phyloP scores from a whole-genome alignment of 768 basidiomycete species.

The Epithele typhae region DNA sequence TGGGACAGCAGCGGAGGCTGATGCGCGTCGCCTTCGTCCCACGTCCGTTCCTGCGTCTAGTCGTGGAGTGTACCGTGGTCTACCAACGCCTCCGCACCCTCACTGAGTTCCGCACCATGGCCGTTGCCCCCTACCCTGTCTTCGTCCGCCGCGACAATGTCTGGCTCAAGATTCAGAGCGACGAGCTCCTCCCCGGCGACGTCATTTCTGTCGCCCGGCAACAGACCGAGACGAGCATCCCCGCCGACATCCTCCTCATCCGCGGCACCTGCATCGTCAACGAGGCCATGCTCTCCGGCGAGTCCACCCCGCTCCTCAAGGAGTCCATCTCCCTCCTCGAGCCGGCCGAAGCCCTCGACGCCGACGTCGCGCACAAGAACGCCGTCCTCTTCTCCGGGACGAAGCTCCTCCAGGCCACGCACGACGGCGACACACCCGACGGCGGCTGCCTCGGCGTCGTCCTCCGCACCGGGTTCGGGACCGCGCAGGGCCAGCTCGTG shows the following conservation, averaged over 20 bases:
- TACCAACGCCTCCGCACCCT: conserved; percentile 97
- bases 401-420: conserved; percentile 87
- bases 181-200: conserved; percentile 89
- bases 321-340: conserved; percentile 90
- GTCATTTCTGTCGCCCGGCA: conserved; percentile 71
- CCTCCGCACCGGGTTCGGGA: conserved; percentile 94
- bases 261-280: conserved; percentile 95
- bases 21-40: too few species aligned
- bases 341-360: conserved; percentile 68
- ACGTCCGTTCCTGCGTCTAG: conserved; percentile 97
- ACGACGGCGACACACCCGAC: conserved; percentile 73
- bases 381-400: conserved; percentile 92
- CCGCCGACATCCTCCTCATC: conserved; percentile 90
- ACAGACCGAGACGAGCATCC: conserved; percentile 80
- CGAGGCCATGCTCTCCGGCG: conserved; percentile 98
- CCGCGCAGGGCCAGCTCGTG: conserved; percentile 94
- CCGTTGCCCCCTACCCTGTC: conserved; percentile 85
- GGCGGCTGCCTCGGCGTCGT: conserved; percentile 91
- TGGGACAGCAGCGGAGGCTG: too few species aligned
- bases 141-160: conserved; percentile 72
- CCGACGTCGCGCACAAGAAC: conserved; percentile 84
- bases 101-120: conserved; percentile 96
- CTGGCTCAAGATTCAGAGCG: conserved; percentile 80
- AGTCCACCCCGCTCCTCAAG: conserved; percentile 95
- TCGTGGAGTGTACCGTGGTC: conserved; percentile 98